Evolutionary conservation across 352 stramenopile species (phyloP).

Genomic region (Peronospora destructor): DNA sequence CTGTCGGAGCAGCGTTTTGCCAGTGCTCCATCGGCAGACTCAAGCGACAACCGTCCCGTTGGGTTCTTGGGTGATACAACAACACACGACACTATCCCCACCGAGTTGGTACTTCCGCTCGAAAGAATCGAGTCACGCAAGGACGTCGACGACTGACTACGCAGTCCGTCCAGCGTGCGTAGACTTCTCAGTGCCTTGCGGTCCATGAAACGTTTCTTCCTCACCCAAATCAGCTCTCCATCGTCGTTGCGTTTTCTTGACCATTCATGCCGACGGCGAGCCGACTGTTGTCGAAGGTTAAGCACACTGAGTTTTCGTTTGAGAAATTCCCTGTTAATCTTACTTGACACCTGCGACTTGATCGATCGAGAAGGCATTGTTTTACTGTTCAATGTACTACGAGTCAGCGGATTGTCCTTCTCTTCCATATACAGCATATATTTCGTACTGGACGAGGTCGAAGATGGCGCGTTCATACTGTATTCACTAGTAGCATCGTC

Average conservation of each 20-base stretch:
- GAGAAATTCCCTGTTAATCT: constrained; percentile 55
- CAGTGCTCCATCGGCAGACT: constrained; percentile 53
- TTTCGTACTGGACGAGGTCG: constrained; percentile 39
- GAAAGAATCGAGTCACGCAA: constrained; percentile 67
- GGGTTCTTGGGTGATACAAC: constrained; percentile 71
- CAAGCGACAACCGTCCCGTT: constrained; percentile 63
- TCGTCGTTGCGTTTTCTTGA: constrained; percentile 66
- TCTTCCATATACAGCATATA: constrained; percentile 68
- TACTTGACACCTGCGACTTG: constrained; percentile 27
- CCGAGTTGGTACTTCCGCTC: constrained; percentile 46
- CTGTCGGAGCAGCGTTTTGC: constrained; percentile 52
- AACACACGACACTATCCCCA: constrained; percentile 70
- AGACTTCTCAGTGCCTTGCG: constrained; percentile 60
- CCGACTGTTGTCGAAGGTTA: constrained; percentile 74
- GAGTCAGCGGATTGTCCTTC: constrained; percentile 44
- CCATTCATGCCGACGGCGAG: constrained; percentile 81
- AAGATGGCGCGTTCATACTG: constrained; percentile 30
- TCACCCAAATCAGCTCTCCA: constrained; percentile 75
- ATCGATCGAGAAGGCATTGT: constrained; percentile 10
- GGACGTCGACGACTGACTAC: constrained; percentile 52
- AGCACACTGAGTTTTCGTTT: constrained; percentile 77
- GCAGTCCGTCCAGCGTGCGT: constrained; percentile 35
- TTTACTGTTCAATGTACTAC: constrained; percentile 19
- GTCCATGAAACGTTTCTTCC: constrained; percentile 72
- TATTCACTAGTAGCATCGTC: constrained; percentile 36